Evolutionary conservation across 345 rosid genomes (phyloP).

Genomic region (Citrus maxima): DNA sequence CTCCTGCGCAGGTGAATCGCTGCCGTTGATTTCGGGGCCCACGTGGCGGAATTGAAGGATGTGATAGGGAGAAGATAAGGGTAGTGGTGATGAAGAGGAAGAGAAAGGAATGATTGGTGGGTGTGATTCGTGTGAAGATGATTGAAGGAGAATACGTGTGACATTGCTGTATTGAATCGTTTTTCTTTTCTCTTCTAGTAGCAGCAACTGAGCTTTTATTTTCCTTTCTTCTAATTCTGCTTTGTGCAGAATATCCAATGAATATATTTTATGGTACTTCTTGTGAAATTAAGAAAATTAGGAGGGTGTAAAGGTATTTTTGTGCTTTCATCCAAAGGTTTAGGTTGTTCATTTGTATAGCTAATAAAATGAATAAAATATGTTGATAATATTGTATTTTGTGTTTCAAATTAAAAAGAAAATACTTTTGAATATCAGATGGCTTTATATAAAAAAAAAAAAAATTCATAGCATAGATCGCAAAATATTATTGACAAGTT

Average conservation of each 20-base stretch:
- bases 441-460: too few relatives aligned
- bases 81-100: constrained; percentile 5
- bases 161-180: constrained; percentile 32
- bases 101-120: constrained; percentile 20
- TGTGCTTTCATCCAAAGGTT: background rate
- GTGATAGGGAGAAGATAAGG: constrained; percentile 14
- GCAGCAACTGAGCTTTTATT: too few relatives aligned
- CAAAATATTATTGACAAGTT: too few relatives aligned
- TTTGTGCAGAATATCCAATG: background rate
- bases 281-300: background rate
- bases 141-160: constrained; percentile 13
- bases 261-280: background rate
- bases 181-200: background rate
- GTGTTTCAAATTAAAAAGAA: too few relatives aligned
- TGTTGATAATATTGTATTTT: background rate
- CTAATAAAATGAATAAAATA: too few relatives aligned
- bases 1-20: constrained; percentile 22
- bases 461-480: accelerated
- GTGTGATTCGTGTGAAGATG: constrained; percentile 11
- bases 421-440: too few relatives aligned
- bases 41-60: constrained; percentile 21
- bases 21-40: constrained; percentile 25
- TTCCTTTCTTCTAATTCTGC: background rate
- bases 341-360: background rate
- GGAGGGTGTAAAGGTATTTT: background rate